Base-by-base conservation (phyloP, 305 asterid species). In the Ilex paraguariensis region DNA sequence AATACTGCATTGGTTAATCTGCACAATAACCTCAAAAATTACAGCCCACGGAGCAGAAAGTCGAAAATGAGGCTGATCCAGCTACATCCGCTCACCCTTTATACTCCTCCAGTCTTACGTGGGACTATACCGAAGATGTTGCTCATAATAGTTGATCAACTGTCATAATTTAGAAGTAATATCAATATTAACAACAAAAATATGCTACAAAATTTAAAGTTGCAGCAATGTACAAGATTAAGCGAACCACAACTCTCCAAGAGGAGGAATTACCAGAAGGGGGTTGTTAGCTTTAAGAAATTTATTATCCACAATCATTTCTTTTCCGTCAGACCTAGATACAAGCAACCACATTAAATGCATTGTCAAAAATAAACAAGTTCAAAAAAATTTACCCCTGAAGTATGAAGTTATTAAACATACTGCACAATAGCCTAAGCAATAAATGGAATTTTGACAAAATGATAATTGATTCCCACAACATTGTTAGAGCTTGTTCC, bases 301-400 rank as follows among this genome's bases (percentile, higher is more conserved):
- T 62, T 83, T 86, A 85, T 88, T 91, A 60, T 86, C 95, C 79
- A 91, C 96, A 7, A 74, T 77, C 50, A 82, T 75, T 78, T 77
- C 87, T 70, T 79, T 85, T 64, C 98, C 98, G 72, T 91, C 96
- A 54, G 90, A 73, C 88, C 98, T 88, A 80, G 64, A 75, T 64
- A 70, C 74, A 66, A 56, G 51, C 65, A 62, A 21, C 33, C 42
- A 7, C 49, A 62, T 6, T 48, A 58, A 44, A 30, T 13, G 17
- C 11, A 50, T 21, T 0, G 5, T 48, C 3, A 13, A 13, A 28
- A 7, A 14, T 36, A 54, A 65, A 60, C 13, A 7, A 54, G 3
- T 39, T 11, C 36, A 57, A 54, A 60, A 32, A 66, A 53, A 40
- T 51, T 30, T 12, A 36, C 13, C 16, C 9, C 6, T 36, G 42